These are phyloP conservation scores for Berberis vulgaris DNA, from an alignment of 164 flowering plant species.

Conservation along the genomic window DNA sequence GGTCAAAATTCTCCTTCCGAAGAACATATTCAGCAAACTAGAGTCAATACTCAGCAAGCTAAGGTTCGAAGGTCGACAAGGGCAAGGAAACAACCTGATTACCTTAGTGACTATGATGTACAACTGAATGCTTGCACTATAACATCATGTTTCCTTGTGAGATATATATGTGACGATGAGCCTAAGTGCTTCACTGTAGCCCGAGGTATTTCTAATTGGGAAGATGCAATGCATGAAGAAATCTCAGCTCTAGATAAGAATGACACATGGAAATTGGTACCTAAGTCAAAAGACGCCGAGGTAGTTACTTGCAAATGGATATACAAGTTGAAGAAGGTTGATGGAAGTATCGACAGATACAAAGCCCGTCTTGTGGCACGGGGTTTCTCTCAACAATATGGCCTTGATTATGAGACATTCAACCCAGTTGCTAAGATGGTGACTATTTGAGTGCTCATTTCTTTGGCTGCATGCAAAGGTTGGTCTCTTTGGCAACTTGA, in stretches of 20 bases:
- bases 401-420: constrained; percentile 5
- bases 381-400: constrained; percentile 7
- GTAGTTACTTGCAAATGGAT: not conserved
- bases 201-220: not conserved
- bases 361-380: constrained; percentile 5
- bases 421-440: constrained; percentile 8
- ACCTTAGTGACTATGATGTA: constrained; percentile 10
- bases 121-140: constrained; percentile 1
- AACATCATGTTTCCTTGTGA: not conserved
- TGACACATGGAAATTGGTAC: constrained; percentile 1
- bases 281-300: not conserved
- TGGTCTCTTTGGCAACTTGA: not conserved
- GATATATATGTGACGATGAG: not conserved
- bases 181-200: not conserved
- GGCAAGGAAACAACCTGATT: constrained; percentile 5
- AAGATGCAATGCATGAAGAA: not conserved
- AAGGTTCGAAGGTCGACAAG: constrained; percentile 6
- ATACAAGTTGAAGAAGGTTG: not conserved
- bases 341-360: not conserved
- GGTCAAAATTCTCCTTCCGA: no score
- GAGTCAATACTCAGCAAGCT: no score
- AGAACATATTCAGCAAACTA: no score
- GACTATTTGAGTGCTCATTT: not conserved
- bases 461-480: constrained; percentile 4
- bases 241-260: not conserved